Base-by-base conservation (phyloP, 106 monocot genomes). In the Acanthochlamys bracteata region DNA sequence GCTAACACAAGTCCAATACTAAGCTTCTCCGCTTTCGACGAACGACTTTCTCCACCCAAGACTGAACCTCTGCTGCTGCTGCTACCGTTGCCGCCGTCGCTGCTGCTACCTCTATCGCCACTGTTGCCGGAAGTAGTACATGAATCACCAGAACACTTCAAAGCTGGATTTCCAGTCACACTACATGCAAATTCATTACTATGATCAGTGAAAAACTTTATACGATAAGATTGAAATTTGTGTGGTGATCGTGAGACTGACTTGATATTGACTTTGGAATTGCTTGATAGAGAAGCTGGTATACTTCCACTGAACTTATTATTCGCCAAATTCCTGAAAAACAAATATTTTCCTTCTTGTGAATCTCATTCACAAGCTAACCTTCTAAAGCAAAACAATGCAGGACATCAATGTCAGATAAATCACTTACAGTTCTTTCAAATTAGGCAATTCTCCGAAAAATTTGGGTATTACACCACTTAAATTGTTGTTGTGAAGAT, bases 381-480 rank as follows among this genome's bases (percentile, higher is more conserved):
- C 7, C 7, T 8, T 43, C 7, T 8, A 13, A 13, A 8, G 43
- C 10, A 43, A 43, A 43, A 13, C 7, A 43, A 43, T 8, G 13
- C 7, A 43, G 7, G 43, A 43, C 7, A 13, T 8, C 13, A 8
- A 8, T 8, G 13, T 7, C 10, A 8, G 13, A 8, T 43, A 8
- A 13, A 8, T 7, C 7, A 43, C 82, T 63, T 39, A 78, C 78
- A 73, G 53, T 26, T 63, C 56, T 56, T 46, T 59, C 0, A 69
- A 27, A 25, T 33, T 69, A 1, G 65, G 65, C 39, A 79, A 47
- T 4, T 25, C 53, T 17, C 74, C 74, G 0, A 79, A 16, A 45
- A 79, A 79, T 0, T 69, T 22, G 2, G 69, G 79, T 59, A 74
- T 74, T 20, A 11, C 65, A 17, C 79, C 79, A 21, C 22, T 52